Conservation (phyloP, 805 yeast species). For the Ascoidea asiatica region DNA sequence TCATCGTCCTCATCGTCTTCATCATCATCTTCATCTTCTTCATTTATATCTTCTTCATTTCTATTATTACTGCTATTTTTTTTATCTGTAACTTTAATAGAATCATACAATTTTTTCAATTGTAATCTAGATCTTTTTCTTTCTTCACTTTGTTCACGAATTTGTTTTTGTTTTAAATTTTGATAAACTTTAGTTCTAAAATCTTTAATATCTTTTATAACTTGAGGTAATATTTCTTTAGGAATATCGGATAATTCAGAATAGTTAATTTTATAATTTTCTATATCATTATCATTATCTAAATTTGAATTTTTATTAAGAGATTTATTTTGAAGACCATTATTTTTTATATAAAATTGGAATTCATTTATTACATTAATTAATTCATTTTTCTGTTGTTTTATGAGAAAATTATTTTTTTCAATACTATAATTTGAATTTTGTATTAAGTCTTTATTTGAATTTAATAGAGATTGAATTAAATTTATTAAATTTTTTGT, state of each 20-base stretch:
- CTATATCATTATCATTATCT: background rate
- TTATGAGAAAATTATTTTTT: no score
- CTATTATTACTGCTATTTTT: slow-evolving; percentile 1
- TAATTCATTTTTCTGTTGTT: background rate
- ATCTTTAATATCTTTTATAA: slow-evolving; percentile 37
- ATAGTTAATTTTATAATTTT: slow-evolving; percentile 37
- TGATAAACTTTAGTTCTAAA: slow-evolving; percentile 42
- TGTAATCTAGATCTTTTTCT: slow-evolving; percentile 33
- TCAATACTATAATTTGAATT: background rate
- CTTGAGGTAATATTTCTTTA: slow-evolving; percentile 33
- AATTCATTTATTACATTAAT: no score
- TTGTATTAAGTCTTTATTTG: background rate
- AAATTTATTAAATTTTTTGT: background rate
- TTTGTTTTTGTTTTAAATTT: slow-evolving; percentile 37
- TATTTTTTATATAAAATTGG: background rate
- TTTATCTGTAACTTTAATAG: slow-evolving; percentile 17
- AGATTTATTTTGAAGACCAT: background rate
- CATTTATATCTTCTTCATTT: slow-evolving; percentile 10
- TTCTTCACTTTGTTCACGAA: slow-evolving; percentile 32
- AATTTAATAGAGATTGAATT: no score
- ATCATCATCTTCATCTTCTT: slow-evolving; percentile 13
- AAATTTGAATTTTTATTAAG: background rate
- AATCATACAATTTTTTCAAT: slow-evolving; percentile 30
- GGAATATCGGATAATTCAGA: slow-evolving; percentile 47
- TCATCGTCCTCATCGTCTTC: slow-evolving; percentile 15